Conservation (phyloP, 83 land plant genomes). For the Picea abies region DNA sequence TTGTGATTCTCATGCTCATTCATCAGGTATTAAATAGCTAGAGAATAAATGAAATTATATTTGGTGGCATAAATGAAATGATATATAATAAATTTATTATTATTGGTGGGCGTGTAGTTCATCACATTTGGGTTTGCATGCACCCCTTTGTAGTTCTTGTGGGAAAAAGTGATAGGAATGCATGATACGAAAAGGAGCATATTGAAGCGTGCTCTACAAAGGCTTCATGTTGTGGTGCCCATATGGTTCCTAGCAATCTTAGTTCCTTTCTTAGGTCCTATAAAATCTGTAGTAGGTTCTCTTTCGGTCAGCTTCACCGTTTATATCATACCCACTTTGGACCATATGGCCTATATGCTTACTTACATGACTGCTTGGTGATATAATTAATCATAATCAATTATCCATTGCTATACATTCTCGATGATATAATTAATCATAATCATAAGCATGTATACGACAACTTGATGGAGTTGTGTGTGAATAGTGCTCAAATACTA, state of each 20-base stretch:
- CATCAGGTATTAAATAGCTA: too few species aligned
- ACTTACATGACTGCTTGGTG: constrained; percentile 64
- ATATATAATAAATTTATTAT: too few species aligned
- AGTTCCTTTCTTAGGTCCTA: constrained; percentile 59
- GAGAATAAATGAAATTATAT: too few species aligned
- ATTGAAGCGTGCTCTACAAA: constrained; percentile 49
- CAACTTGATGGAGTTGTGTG: too few species aligned
- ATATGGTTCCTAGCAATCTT: constrained; percentile 67
- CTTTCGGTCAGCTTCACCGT: constrained; percentile 85
- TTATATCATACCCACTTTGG: constrained; percentile 74
- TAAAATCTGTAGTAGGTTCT: constrained; percentile 75
- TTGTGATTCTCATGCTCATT: too few species aligned
- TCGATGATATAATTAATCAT: too few species aligned
- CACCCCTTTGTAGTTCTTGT: constrained; percentile 80
- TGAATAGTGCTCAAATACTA: too few species aligned
- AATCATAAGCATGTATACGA: too few species aligned
- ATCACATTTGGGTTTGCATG: constrained; percentile 85
- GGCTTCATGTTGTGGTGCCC: constrained; percentile 77
- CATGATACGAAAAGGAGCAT: constrained; percentile 21
- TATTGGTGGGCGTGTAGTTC: constrained; percentile 34
- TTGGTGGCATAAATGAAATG: too few species aligned
- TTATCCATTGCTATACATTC: too few species aligned
- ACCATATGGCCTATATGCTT: constrained; percentile 78
- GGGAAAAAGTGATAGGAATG: constrained; percentile 59
- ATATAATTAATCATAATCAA: too few species aligned